Evolutionary conservation across 1,139 yeast genomes (phyloP).

Genomic region (Tardiomyces digboiensis): DNA sequence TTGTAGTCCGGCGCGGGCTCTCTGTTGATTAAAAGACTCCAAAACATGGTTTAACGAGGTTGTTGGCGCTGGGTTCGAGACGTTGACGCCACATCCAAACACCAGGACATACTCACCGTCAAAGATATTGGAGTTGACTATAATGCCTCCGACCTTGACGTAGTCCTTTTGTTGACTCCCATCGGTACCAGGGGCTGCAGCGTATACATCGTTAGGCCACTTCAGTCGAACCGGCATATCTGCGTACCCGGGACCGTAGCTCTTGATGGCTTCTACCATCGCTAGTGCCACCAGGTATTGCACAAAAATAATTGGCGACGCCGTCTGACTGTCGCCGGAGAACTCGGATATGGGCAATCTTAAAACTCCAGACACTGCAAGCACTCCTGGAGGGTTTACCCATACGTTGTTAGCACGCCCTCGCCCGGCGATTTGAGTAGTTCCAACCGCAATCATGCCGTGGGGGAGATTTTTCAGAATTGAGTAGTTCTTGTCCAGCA

Average conservation of each 20-base stretch:
- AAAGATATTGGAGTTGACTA: slow-evolving; percentile 69
- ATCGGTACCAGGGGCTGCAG: slow-evolving; percentile 41
- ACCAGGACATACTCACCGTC: slow-evolving; percentile 45
- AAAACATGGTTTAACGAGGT: slow-evolving; percentile 74
- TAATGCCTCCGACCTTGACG: slow-evolving; percentile 74
- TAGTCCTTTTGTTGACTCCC: slow-evolving; percentile 34
- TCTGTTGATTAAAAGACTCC: slow-evolving; percentile 39
- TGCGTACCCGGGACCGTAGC: slow-evolving; percentile 58
- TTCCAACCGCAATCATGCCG: slow-evolving; percentile 66
- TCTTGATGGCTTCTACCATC: slow-evolving; percentile 62
- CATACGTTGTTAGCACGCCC: slow-evolving; percentile 95
- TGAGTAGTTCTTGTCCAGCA: slow-evolving; percentile 63
- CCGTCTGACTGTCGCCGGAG: slow-evolving; percentile 14
- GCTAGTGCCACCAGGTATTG: slow-evolving; percentile 87
- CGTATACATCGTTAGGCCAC: slow-evolving; percentile 96
- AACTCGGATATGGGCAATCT: slow-evolving; percentile 38
- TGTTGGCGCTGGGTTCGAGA: slow-evolving; percentile 83
- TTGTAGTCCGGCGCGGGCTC: slow-evolving; percentile 33
- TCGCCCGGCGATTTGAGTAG: slow-evolving; percentile 81
- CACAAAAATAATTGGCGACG: slow-evolving; percentile 57
- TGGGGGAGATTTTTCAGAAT: slow-evolving; percentile 53
- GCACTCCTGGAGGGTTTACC: slow-evolving; percentile 90
- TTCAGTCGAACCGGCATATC: slow-evolving; percentile 74
- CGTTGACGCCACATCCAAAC: slow-evolving; percentile 84
- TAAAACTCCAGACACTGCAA: slow-evolving; percentile 70